phyloP scores from a whole-genome alignment of 768 basidiomycete species.

The Macrolepiota fuliginosa region DNA sequence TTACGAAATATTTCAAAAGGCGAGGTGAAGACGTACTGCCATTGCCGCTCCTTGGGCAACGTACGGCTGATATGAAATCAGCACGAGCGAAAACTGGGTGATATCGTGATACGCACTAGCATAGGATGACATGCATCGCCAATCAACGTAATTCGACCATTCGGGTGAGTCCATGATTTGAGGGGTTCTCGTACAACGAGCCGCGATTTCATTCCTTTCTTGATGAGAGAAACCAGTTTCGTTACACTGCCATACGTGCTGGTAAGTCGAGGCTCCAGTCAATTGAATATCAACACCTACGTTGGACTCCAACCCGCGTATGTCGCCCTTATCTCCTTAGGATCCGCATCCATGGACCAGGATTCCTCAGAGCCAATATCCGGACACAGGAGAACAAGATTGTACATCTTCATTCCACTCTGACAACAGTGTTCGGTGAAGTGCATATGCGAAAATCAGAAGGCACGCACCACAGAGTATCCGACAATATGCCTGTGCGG shows the following conservation, averaged over 20 bases:
- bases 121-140: constrained; percentile 61
- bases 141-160: constrained; percentile 41
- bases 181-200: constrained; percentile 49
- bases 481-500: constrained; percentile 38
- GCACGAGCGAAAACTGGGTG: no score
- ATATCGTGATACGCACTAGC: constrained; percentile 36
- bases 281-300: constrained; percentile 20
- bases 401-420: constrained; percentile 40
- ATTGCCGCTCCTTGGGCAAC: constrained; percentile 55
- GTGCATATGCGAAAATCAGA: not conserved
- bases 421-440: constrained; percentile 6
- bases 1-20: not conserved
- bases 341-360: constrained; percentile 40
- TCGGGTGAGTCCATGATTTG: constrained; percentile 44
- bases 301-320: constrained; percentile 49
- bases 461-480: constrained; percentile 32
- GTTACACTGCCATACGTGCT: constrained; percentile 28
- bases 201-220: constrained; percentile 43
- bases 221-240: constrained; percentile 45
- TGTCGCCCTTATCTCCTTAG: constrained; percentile 44
- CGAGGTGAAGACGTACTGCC: constrained; percentile 31
- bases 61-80: constrained; percentile 36
- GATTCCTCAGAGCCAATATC: constrained; percentile 39
- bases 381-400: constrained; percentile 39
- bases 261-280: not conserved